Evolutionary conservation across 306 rosid genomes (phyloP).

Genomic region (Cyamopsis tetragonoloba): DNA sequence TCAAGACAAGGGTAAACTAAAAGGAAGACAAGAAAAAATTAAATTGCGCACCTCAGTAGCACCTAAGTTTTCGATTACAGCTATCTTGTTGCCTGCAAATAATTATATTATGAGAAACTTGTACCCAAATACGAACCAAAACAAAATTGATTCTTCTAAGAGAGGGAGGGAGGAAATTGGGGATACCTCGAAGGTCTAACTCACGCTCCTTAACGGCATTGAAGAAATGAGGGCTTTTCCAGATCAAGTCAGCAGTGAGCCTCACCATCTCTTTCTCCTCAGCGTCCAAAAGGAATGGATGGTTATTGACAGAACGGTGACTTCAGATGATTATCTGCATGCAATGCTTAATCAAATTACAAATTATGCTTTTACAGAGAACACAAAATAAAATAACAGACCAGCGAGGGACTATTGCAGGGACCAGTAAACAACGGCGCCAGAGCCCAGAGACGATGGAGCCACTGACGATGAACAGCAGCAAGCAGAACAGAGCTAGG

Average conservation of each 20-base stretch:
- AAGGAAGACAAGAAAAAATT: neutral
- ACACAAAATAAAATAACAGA: too few species aligned
- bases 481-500: too few species aligned
- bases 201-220: constrained; percentile 86
- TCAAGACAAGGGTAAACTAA: neutral
- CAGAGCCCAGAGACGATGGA: too few species aligned
- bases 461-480: too few species aligned
- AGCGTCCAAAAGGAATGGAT: neutral
- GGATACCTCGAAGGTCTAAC: constrained; percentile 80
- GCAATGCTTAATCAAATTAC: neutral
- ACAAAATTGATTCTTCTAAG: neutral
- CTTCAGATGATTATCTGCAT: neutral
- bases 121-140: neutral
- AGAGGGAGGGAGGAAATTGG: neutral
- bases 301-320: neutral
- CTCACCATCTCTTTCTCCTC: constrained; percentile 58
- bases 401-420: too few species aligned
- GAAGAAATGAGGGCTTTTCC: constrained; percentile 98
- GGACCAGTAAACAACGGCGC: too few species aligned
- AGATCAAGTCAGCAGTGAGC: constrained; percentile 78
- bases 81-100: constrained; percentile 69
- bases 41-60: constrained; percentile 74
- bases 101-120: constrained; percentile 3
- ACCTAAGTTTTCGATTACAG: constrained; percentile 90
- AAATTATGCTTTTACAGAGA: too few species aligned